These are phyloP conservation scores for Rhinocladiella mackenziei DNA, from an alignment of 2,329 filamentous ascomycete genomes.

Conservation along the genomic window DNA sequence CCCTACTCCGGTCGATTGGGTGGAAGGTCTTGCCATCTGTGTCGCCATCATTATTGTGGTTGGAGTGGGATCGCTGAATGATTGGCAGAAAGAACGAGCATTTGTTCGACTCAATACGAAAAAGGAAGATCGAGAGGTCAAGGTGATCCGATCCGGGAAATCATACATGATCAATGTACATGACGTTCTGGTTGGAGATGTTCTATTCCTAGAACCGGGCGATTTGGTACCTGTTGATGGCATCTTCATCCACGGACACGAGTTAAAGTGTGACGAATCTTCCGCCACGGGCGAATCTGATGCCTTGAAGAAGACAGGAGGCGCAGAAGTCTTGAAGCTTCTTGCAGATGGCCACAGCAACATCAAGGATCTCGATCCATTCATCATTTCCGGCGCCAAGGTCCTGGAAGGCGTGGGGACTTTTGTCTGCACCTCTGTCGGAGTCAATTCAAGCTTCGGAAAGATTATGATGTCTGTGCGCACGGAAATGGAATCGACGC, in stretches of 20 bases:
- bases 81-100: conserved; percentile 77
- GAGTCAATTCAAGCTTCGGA: conserved; percentile 69
- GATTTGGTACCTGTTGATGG: conserved; percentile 69
- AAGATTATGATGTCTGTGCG: conserved; percentile 75
- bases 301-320: conserved; percentile 62
- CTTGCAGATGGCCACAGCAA: conserved; percentile 59
- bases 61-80: conserved; percentile 70
- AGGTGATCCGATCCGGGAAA: conserved; percentile 70
- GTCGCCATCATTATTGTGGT: conserved; percentile 73
- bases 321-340: conserved; percentile 60
- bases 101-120: conserved; percentile 77
- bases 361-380: conserved; percentile 67
- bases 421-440: conserved; percentile 70
- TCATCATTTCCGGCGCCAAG: conserved; percentile 75
- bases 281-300: conserved; percentile 74
- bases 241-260: conserved; percentile 62
- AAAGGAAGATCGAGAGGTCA: conserved; percentile 71
- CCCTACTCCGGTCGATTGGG: conserved; percentile 65
- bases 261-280: conserved; percentile 68
- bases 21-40: conserved; percentile 76
- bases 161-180: conserved; percentile 66
- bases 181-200: conserved; percentile 69
- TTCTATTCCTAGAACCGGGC: conserved; percentile 69
- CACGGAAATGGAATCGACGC: conserved; percentile 72
- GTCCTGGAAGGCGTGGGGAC: conserved; percentile 71